A percentile compares a stretch with the other conserved stretches of the same genome.
These are phyloP conservation scores for Diutina siamensis DNA, from an alignment of 1,139 yeast genomes.

Conservation along the genomic window DNA sequence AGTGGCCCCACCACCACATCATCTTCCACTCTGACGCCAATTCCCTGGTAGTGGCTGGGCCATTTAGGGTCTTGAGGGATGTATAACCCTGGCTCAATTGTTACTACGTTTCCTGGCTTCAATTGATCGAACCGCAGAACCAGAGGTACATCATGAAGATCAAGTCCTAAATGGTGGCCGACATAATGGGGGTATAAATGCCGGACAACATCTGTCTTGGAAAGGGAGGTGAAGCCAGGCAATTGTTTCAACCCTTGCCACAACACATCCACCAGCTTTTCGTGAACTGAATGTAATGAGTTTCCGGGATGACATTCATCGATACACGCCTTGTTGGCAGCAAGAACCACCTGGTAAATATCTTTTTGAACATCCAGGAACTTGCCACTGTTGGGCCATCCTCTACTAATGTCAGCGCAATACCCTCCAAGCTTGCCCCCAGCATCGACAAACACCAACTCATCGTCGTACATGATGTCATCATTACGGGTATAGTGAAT, in stretches of 20 bases:
- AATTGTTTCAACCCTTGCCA: slow-evolving; percentile 55
- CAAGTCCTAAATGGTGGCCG: slow-evolving; percentile 92
- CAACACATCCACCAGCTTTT: slow-evolving; percentile 47
- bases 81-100: slow-evolving; percentile 92
- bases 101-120: slow-evolving; percentile 61
- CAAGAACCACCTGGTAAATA: slow-evolving; percentile 76
- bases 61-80: slow-evolving; percentile 58
- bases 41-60: slow-evolving; percentile 76
- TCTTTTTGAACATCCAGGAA: slow-evolving; percentile 76
- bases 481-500: slow-evolving; percentile 89
- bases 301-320: slow-evolving; percentile 47
- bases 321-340: slow-evolving; percentile 73
- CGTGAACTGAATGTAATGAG: slow-evolving; percentile 71
- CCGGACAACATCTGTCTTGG: slow-evolving; percentile 40
- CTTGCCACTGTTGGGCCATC: slow-evolving; percentile 79
- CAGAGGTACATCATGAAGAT: slow-evolving; percentile 75
- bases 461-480: slow-evolving; percentile 61
- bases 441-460: slow-evolving; percentile 87
- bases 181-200: slow-evolving; percentile 82
- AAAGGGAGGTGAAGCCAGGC: slow-evolving; percentile 47
- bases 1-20: slow-evolving; percentile 63
- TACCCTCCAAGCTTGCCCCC: slow-evolving; percentile 93
- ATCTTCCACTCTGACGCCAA: slow-evolving; percentile 93
- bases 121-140: slow-evolving; percentile 42
- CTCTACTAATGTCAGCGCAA: slow-evolving; percentile 88